Conservation (phyloP, 495 filamentous ascomycete species). For the Aspergillus avenaceus region DNA sequence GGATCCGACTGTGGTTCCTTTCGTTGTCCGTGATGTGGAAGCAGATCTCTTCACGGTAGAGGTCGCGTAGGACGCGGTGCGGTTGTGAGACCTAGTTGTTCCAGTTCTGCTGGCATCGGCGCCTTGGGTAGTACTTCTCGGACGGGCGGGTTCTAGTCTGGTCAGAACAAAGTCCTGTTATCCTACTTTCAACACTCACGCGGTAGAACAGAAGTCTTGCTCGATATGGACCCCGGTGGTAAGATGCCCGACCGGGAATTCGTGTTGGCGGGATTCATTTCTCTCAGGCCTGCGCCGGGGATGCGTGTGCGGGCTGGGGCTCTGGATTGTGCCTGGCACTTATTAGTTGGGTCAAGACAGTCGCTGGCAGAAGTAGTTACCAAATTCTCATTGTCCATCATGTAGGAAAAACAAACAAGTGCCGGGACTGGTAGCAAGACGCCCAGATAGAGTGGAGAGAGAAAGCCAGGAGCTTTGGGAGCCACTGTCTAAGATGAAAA, state of each 20-base stretch:
- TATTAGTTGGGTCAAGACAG: no score
- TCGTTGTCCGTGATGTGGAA: constrained; percentile 48
- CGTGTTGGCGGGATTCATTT: constrained; percentile 61
- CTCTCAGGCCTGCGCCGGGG: constrained; percentile 38
- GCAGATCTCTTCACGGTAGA: constrained; percentile 39
- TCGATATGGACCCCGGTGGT: constrained; percentile 45
- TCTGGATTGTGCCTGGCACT: constrained; percentile 24
- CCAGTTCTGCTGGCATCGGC: constrained; percentile 33
- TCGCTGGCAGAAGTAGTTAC: constrained; percentile 19
- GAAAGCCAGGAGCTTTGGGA: constrained; percentile 8
- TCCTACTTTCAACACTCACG: constrained; percentile 22
- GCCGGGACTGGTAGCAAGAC: neutral
- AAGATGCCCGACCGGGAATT: constrained; percentile 60
- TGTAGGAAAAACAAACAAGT: constrained; percentile 3
- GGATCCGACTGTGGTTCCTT: constrained; percentile 52
- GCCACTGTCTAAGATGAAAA: constrained; percentile 3
- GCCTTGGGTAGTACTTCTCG: constrained; percentile 48
- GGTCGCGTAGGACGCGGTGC: constrained; percentile 30
- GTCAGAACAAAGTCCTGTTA: constrained; percentile 7
- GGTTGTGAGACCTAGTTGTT: constrained; percentile 26
- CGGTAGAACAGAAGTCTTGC: constrained; percentile 26
- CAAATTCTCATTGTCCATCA: constrained; percentile 37
- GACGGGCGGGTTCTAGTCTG: constrained; percentile 58
- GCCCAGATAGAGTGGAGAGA: constrained; percentile 6
- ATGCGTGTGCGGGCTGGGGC: constrained; percentile 30